Percentiles rank a stretch among this genome's conserved stretches.
Conservation (phyloP, 768 basidiomycete genomes). For the Tephrocybe sp. region DNA sequence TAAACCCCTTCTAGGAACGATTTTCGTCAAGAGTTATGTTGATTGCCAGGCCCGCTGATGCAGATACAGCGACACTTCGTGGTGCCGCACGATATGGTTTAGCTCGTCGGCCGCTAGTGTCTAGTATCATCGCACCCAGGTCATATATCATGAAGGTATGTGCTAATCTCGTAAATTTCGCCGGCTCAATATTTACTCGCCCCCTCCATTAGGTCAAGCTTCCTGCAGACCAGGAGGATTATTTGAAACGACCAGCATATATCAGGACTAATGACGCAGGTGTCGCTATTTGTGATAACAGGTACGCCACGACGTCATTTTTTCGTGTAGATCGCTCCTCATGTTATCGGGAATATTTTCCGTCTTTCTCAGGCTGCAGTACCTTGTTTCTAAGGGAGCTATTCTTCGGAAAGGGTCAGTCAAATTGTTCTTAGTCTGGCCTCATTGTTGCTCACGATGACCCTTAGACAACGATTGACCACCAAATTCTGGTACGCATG, state of each 20-base stretch:
- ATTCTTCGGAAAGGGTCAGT: conserved; percentile 82
- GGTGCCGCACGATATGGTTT: conserved; percentile 89
- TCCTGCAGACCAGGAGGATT: conserved; percentile 84
- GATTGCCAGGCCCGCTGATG: conserved; percentile 81
- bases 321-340: not conserved
- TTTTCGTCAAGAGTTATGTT: conserved; percentile 66
- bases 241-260: conserved; percentile 81
- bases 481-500: conserved; percentile 76
- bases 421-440: conserved; percentile 14
- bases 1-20: conserved; percentile 42
- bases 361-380: conserved; percentile 62
- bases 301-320: conserved; percentile 39
- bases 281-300: conserved; percentile 79
- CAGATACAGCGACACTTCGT: conserved; percentile 84
- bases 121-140: conserved; percentile 76
- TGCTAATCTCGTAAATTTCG: not conserved
- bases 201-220: conserved; percentile 65
- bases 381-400: conserved; percentile 83
- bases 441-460: conserved; percentile 16
- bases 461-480: conserved; percentile 67
- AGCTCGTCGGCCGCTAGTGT: conserved; percentile 71
- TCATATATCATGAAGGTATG: conserved; percentile 85
- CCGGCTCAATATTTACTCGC: not conserved
- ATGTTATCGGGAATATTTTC: too few relatives aligned
- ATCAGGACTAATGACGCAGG: conserved; percentile 76